Evolutionary conservation across 371 early-diverging fungal species (phyloP), one percentile per base, ranked within the genome.

Genomic region (Mucor circinelloides): DNA sequence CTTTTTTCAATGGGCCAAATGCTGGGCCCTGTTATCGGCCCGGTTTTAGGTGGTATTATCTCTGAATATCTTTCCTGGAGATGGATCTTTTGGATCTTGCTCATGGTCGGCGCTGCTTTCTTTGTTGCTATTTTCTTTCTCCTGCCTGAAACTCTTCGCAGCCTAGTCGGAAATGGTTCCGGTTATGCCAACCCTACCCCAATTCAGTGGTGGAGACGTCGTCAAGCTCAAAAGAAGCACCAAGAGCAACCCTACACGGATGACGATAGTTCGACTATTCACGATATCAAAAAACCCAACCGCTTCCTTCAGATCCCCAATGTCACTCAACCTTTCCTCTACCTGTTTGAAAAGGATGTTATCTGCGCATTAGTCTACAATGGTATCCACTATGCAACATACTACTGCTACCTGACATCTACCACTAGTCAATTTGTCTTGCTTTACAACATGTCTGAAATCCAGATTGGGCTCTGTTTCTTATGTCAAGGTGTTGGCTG

Each of bases 1-100:
- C 60, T 87, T 1, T 89, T 75, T 38, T 87, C 82, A 32, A 66
- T 71, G 90, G 89, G 0, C 50, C 85, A 1, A 85, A 77, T 81
- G 44, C 52, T 63, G 8, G 89, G 89, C 0, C 78, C 80, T 27
- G 34, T 70, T 15, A 15, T 64, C 13, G 73, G 67, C 10, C 80
- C 80, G 10, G 58, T 77, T 9, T 21, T 81, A 9, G 87, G 89
- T 67, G 71, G 71, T 54, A 62, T 66, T 58, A 69, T 58, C 21
- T 21, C 31, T 34, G 17, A 31, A 23, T 58, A 55, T 12, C 23
- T 58, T 0, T 17, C 21, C n/a, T 15, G 54, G 61, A 65, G 71
- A 63, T 77, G 76, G 71, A 73, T 75, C 19, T 80, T 78, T 67
- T 80, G 81, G 81, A 40, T 77, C 17, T 28, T 79, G 25, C 25